Evolutionary conservation across 192 early-diverging fungal genomes (phyloP), one percentile per base, ranked within the genome.

Genomic region (Dimargaris cristalligena): DNA sequence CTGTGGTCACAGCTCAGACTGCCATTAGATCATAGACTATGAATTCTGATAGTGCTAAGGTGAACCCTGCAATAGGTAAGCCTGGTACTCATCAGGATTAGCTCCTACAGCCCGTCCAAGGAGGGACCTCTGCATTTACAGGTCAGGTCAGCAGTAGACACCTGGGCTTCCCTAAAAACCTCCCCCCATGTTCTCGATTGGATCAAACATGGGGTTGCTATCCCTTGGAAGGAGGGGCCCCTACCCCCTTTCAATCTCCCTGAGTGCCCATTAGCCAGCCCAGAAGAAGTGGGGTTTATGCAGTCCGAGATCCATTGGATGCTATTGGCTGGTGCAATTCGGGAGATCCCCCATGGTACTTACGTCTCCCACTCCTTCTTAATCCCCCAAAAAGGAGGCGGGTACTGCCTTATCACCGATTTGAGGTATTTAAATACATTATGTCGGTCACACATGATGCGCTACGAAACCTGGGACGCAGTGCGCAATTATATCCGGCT

Each of bases 171-270:
- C 13, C 20, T n/a, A n/a, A 51, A 51, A 51, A 22, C 49, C 22
- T 22, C 49, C 10, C 10, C 49, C 26, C 49, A 14, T 14, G 49
- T 51, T 9, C 22, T 23, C 8, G 8, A 51, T 14, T 51, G 49
- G 49, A 51, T 51, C 18, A 51, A 6, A 51, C 49, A 51, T 8
- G 49, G 49, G 10, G 22, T 51, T 22, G 8, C 49, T 14, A 23
- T 51, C n/a, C 49, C 49, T 51, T 51, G 49, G 49, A 51, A 51
- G 22, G 49, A 51, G 10, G 10, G 22, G 26, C 49, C 49, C 49
- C 49, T 23, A 51, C 8, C 22, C 8, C 49, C 49, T 9, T 51
- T 51, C 22, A 23, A 51, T 6, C 10, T 51, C 10, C 49, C 49
- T 23, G 49, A 8, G 8, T 51, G 49, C 10, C 22, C 49, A 11